phyloP scores from a whole-genome alignment of 1,284 basidiomycete species.

The Ceratobasidium sp. region DNA sequence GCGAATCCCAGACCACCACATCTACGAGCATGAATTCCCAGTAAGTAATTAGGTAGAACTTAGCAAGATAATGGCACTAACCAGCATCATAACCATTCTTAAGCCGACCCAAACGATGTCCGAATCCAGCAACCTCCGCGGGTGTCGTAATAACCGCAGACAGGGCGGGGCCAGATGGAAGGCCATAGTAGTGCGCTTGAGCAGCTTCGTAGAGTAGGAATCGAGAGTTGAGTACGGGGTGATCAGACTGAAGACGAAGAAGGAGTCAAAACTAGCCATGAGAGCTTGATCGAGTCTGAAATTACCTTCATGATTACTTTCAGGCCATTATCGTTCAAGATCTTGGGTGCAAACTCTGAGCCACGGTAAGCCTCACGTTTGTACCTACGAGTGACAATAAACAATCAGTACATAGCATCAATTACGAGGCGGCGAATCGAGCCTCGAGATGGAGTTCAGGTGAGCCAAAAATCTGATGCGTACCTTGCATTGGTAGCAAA shows the following conservation, averaged over 20 bases:
- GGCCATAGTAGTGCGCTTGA: conserved; percentile 81
- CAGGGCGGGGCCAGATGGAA: conserved; percentile 69
- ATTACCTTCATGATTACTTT: conserved; percentile 79
- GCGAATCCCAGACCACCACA: conserved; percentile 89
- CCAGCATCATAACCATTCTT: conserved; percentile 64
- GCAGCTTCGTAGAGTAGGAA: conserved; percentile 86
- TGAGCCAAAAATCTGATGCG: no score
- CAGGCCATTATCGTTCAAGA: conserved; percentile 79
- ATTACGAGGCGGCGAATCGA: no score
- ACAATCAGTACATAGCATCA: not conserved
- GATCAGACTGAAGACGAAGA: conserved; percentile 50
- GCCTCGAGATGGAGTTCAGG: no score
- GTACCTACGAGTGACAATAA: conserved; percentile 60
- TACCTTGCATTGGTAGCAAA: conserved; percentile 73
- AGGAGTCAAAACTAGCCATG: conserved; percentile 52
- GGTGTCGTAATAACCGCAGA: conserved; percentile 82
- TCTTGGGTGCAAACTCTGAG: conserved; percentile 84
- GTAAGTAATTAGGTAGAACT: not conserved
- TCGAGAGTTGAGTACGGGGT: conserved; percentile 78
- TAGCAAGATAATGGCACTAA: not conserved
- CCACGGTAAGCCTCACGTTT: conserved; percentile 89
- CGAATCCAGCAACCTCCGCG: conserved; percentile 78
- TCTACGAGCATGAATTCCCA: conserved; percentile 56
- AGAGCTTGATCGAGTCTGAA: not conserved
- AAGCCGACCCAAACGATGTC: conserved; percentile 83